Evolutionary conservation across 768 basidiomycete genomes (phyloP), one percentile per base, ranked within the genome.

Genomic region (Boletus reticuloceps): DNA sequence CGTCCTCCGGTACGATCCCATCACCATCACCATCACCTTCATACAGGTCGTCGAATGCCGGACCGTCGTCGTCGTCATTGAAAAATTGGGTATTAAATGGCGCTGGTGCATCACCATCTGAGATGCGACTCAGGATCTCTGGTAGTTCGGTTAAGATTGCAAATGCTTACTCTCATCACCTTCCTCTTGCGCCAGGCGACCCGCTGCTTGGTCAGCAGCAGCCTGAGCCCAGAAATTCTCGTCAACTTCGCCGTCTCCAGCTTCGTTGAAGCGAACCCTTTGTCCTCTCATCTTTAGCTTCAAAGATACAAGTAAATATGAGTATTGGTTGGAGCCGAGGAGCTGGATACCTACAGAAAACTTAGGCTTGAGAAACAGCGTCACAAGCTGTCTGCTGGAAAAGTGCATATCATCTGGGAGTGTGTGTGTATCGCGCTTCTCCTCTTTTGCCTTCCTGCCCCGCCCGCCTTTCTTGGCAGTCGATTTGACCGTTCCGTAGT

Each of bases 401-500:
- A 99, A 99, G 70, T 98, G 95, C 89, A 96, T 95, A 68, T 99
- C 97, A 63, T 98, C 94, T 2, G 97, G 97, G 42, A 98, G 75
- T 9, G 84, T 80, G 61, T 91, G 87, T 47, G 88, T 84, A 55
- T 87, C 84, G 25, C 83, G 80, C 67, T 85, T 90, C 65, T 85
- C 86, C 51, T 78, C 75, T 43, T 72, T 75, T 27, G 65, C 67
- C 58, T 75, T 84, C 70, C 74, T 84, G 58, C 77, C 77, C 29
- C 76, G 74, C 58, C 70, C 72, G 40, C 75, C 70, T 70, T 61
- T 72, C 67, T 65, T 71, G 22, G 55, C 11, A 44, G 44, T 51
- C 16, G 61, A 37, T 53, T 63, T 70, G 17, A 55, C 37, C 1
- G 72, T 69, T 14, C 77, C 66, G 4, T 81, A 81, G 4, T 82